Evolutionary conservation across 2,329 filamentous ascomycete genomes (phyloP).

Genomic region (Epichloe hybrida): DNA sequence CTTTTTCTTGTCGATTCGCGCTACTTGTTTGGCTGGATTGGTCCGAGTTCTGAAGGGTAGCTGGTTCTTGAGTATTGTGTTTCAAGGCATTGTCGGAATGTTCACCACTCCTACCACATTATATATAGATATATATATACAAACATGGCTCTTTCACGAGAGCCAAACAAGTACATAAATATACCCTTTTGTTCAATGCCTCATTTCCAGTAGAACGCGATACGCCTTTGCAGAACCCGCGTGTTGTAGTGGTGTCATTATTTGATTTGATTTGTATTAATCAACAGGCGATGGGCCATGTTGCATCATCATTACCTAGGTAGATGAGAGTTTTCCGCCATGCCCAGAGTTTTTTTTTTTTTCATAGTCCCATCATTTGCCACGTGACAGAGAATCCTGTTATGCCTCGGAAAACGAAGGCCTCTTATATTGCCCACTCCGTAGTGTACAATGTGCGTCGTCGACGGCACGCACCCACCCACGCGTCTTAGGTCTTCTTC

Average conservation of each 20-base stretch:
- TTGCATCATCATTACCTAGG: too few species aligned
- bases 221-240: too few species aligned
- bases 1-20: conserved; percentile 4
- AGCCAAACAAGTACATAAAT: conserved; percentile 16
- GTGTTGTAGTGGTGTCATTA: too few species aligned
- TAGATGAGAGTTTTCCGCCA: too few species aligned
- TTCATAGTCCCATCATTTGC: too few species aligned
- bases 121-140: background rate
- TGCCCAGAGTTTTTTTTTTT: too few species aligned
- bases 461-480: too few species aligned
- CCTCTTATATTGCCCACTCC: background rate
- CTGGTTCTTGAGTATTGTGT: background rate
- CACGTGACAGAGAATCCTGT: too few species aligned
- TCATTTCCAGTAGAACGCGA: too few species aligned
- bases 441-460: background rate
- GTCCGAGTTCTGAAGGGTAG: conserved; percentile 1
- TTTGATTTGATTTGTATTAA: too few species aligned
- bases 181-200: background rate
- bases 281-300: too few species aligned
- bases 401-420: background rate
- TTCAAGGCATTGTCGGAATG: conserved; percentile 6
- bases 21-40: conserved; percentile 4
- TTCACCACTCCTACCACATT: background rate
- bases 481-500: conserved; percentile 60
- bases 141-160: conserved; percentile 9